phyloP scores from a whole-genome alignment of 2,329 filamentous ascomycete genomes.

The Xylariaceae sp. region DNA sequence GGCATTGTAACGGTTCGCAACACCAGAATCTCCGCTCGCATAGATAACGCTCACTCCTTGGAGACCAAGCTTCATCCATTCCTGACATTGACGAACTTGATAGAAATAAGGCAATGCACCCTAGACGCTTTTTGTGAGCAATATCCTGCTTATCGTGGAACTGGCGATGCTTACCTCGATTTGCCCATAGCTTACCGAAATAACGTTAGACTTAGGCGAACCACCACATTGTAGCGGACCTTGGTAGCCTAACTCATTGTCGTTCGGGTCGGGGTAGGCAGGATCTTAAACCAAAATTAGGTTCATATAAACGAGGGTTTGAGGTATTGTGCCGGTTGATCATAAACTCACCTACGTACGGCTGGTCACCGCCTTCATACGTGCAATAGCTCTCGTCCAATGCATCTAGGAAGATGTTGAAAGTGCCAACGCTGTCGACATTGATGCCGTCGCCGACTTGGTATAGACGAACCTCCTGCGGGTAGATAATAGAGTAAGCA shows the following conservation, averaged over 20 bases:
- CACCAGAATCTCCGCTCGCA: conserved; percentile 29
- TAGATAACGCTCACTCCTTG: conserved; percentile 53
- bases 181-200: conserved; percentile 60
- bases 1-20: conserved; percentile 29
- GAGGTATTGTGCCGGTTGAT: not conserved
- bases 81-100: conserved; percentile 57
- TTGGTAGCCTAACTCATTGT: conserved; percentile 44
- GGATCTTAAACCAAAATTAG: conserved; percentile 24
- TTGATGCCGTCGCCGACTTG: conserved; percentile 31
- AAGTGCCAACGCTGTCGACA: conserved; percentile 31
- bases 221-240: conserved; percentile 32
- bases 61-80: conserved; percentile 63
- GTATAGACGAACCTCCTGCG: conserved; percentile 28
- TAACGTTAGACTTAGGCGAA: conserved; percentile 54
- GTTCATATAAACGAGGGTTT: not conserved
- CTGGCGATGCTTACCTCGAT: conserved; percentile 47
- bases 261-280: conserved; percentile 41
- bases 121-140: conserved; percentile 5
- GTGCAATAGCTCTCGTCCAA: conserved; percentile 53
- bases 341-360: conserved; percentile 27
- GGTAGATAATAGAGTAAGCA: conserved; percentile 27
- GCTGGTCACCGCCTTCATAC: conserved; percentile 48
- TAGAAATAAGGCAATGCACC: conserved; percentile 43
- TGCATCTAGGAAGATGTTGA: conserved; percentile 43
- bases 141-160: not conserved